Evolutionary conservation across 139 green algal species (phyloP).

Genomic region (Tetratostichococcus sp.): DNA sequence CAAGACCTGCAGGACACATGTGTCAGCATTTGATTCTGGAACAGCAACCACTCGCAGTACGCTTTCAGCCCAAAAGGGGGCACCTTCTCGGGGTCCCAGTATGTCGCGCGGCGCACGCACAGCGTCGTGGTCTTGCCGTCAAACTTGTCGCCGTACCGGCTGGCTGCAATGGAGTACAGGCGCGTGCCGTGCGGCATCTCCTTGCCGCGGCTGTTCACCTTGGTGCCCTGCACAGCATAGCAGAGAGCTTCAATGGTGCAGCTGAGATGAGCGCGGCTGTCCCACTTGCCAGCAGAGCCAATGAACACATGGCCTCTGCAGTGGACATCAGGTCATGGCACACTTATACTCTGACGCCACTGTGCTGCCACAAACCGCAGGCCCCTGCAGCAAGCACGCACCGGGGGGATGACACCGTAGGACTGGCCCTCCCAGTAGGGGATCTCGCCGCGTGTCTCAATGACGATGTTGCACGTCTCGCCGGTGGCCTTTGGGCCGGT

Average conservation of each 20-base stretch:
- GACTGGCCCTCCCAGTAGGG: constrained; percentile 98
- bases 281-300: too few species aligned
- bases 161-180: constrained; percentile 98
- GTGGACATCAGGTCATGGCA: neutral
- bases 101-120: constrained; percentile 93
- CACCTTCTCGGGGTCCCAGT: constrained; percentile 71
- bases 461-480: constrained; percentile 96
- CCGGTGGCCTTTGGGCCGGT: constrained; percentile 87
- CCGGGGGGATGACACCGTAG: constrained; percentile 96
- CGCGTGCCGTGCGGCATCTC: constrained; percentile 91
- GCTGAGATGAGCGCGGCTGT: too few species aligned
- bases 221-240: constrained; percentile 90
- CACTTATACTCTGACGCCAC: too few species aligned
- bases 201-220: constrained; percentile 94
- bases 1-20: too few species aligned
- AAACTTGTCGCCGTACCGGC: constrained; percentile 93
- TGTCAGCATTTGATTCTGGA: too few species aligned
- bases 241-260: too few species aligned
- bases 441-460: constrained; percentile 91
- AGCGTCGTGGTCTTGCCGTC: constrained; percentile 94
- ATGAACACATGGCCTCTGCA: too few species aligned
- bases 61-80: too few species aligned
- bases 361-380: neutral
- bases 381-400: constrained; percentile 20
- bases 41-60: too few species aligned